Conservation (phyloP, 1,139 yeast species). For the Pichia terricola region DNA sequence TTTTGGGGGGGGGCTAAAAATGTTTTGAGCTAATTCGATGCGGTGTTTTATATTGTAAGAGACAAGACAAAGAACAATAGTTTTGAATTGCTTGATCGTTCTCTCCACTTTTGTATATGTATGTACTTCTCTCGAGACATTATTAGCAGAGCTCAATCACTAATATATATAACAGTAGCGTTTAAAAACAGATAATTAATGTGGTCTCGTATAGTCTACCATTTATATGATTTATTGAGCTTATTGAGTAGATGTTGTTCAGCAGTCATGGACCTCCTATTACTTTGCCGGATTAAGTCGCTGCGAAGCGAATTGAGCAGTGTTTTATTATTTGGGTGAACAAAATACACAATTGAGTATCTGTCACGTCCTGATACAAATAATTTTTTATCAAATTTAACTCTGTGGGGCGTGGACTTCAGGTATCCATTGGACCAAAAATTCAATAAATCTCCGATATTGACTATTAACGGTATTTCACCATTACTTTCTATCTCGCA, state of each 20-base stretch:
- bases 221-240: constrained; percentile 53
- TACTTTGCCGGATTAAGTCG: constrained; percentile 28
- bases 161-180: not conserved
- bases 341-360: constrained; percentile 72
- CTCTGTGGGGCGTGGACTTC: constrained; percentile 48
- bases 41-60: too few species aligned
- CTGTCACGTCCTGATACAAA: constrained; percentile 56
- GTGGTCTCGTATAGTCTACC: constrained; percentile 9
- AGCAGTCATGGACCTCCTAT: constrained; percentile 44
- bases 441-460: constrained; percentile 47
- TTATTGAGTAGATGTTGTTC: constrained; percentile 57
- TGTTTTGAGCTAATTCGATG: too few species aligned
- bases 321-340: constrained; percentile 67
- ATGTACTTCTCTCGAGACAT: too few species aligned
- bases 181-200: not conserved
- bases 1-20: too few species aligned
- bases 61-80: too few species aligned
- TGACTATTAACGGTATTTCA: constrained; percentile 43
- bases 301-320: constrained; percentile 65
- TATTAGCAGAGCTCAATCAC: too few species aligned
- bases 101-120: too few species aligned
- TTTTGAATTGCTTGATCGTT: too few species aligned
- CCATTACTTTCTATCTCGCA: constrained; percentile 31
- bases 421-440: constrained; percentile 51
- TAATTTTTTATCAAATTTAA: constrained; percentile 47